Conservation (phyloP, 257 asterid species). For the Solanum medicagineum region DNA sequence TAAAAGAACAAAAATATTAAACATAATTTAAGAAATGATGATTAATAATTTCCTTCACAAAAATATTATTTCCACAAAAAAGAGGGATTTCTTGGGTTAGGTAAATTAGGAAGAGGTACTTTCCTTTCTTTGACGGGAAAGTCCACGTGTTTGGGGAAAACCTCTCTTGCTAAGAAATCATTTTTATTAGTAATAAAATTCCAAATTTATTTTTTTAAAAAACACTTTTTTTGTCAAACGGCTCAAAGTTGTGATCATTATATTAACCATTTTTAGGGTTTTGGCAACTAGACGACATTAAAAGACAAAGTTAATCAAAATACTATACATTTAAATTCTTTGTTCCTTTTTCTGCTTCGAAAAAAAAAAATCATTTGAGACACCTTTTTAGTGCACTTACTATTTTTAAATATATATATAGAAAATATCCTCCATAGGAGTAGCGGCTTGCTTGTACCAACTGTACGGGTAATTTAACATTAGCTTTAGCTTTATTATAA, state of each 20-base stretch:
- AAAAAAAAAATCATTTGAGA: neutral
- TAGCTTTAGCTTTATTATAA: neutral
- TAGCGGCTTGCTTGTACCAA: neutral
- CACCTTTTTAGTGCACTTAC: neutral
- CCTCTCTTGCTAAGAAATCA: conserved; percentile 23
- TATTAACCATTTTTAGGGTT: neutral
- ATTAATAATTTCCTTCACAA: neutral
- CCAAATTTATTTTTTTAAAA: too few relatives aligned
- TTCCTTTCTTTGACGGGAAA: neutral
- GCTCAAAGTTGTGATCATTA: neutral
- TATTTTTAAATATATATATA: neutral
- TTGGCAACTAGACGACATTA: neutral
- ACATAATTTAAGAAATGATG: neutral
- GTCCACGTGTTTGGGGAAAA: conserved; percentile 10
- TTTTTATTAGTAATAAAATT: neutral
- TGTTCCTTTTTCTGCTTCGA: neutral
- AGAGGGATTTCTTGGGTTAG: neutral
- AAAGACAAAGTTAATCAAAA: neutral
- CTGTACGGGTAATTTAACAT: neutral
- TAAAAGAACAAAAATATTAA: neutral
- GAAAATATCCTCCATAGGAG: neutral
- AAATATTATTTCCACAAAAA: neutral
- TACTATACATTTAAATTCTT: neutral
- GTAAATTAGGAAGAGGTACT: neutral
- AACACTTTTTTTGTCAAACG: neutral